Evolutionary conservation across 2,329 filamentous ascomycete species (phyloP).

Genomic region (Blumeriella jaapii): DNA sequence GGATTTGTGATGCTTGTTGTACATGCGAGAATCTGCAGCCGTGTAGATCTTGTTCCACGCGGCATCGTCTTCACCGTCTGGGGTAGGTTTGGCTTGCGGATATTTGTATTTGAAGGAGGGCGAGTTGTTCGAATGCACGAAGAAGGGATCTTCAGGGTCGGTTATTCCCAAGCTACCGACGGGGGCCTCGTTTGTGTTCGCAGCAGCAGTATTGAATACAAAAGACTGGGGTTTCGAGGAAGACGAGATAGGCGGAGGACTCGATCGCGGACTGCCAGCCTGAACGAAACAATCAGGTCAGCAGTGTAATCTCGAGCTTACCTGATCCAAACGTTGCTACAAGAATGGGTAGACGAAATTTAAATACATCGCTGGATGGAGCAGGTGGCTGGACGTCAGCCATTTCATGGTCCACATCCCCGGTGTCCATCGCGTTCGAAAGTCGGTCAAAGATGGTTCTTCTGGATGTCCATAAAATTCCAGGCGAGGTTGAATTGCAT

Average conservation of each 20-base stretch:
- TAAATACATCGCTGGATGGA: conserved; percentile 1
- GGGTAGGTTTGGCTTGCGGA: conserved; percentile 23
- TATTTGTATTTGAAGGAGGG: conserved; percentile 26
- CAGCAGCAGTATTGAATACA: not conserved
- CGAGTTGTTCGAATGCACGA: conserved; percentile 13
- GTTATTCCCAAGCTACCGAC: conserved; percentile 4
- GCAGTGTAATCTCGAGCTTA: not conserved
- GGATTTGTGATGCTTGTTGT: conserved; percentile 23
- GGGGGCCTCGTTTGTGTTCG: not conserved
- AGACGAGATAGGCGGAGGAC: not conserved
- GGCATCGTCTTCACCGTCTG: conserved; percentile 21
- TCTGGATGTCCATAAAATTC: too few relatives aligned
- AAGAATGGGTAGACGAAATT: not conserved
- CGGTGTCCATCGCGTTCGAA: conserved; percentile 1
- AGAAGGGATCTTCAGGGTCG: conserved; percentile 6
- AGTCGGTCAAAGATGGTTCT: not conserved
- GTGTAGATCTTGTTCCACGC: conserved; percentile 26
- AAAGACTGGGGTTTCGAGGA: conserved; percentile 1
- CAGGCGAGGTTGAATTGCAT: too few relatives aligned
- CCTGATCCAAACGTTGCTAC: not conserved
- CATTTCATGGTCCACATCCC: conserved; percentile 3
- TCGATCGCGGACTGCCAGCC: not conserved
- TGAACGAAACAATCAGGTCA: not conserved
- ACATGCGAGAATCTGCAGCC: conserved; percentile 25
- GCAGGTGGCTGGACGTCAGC: not conserved